phyloP scores from a whole-genome alignment of 495 filamentous ascomycete species.

The Xylaria castorea region DNA sequence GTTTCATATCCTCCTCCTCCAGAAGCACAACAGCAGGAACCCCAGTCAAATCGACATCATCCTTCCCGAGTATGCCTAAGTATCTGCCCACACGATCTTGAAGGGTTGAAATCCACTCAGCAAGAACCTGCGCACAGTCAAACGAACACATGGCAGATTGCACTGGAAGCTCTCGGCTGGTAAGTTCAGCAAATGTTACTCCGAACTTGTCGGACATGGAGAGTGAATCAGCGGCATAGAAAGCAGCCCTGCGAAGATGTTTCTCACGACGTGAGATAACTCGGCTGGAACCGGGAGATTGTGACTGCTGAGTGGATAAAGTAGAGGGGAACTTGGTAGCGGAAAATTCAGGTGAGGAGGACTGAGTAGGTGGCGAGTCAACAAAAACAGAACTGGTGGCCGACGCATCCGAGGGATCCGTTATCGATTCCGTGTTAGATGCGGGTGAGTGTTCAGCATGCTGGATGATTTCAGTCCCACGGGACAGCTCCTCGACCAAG shows the following conservation, averaged over 20 bases:
- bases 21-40: slow-evolving; percentile 88
- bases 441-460: slow-evolving; percentile 71
- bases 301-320: slow-evolving; percentile 34
- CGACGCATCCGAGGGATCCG: slow-evolving; percentile 59
- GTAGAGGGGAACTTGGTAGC: slow-evolving; percentile 42
- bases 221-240: slow-evolving; percentile 92
- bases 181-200: slow-evolving; percentile 84
- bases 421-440: slow-evolving; percentile 58
- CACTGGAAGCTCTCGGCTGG: slow-evolving; percentile 87
- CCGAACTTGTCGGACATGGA: slow-evolving; percentile 88
- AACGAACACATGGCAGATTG: slow-evolving; percentile 93
- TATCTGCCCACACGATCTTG: slow-evolving; percentile 93
- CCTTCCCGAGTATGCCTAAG: slow-evolving; percentile 83
- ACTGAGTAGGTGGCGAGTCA: slow-evolving; percentile 61
- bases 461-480: slow-evolving; percentile 76
- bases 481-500: slow-evolving; percentile 88
- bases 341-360: slow-evolving; percentile 59
- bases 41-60: slow-evolving; percentile 75
- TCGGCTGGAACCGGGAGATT: slow-evolving; percentile 40
- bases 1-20: slow-evolving; percentile 89
- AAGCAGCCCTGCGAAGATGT: slow-evolving; percentile 90
- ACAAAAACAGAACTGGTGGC: slow-evolving; percentile 57
- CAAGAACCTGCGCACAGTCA: slow-evolving; percentile 95
- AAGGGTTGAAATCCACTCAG: slow-evolving; percentile 94
- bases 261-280: slow-evolving; percentile 68